Conservation (phyloP, 345 rosid genomes). For the Linum lewisii region DNA sequence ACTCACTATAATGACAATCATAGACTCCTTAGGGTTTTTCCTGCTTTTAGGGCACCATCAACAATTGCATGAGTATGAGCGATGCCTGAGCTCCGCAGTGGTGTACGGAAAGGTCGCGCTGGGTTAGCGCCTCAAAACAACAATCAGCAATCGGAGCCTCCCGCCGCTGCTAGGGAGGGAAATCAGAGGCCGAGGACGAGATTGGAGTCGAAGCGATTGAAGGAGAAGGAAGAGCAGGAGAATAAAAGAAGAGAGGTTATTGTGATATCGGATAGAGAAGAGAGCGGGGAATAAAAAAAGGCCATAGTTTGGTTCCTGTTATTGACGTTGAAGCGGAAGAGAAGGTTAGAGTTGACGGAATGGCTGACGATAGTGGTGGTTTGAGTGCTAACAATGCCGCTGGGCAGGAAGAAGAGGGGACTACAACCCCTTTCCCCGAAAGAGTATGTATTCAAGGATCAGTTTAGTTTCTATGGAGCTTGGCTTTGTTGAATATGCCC, state of each 20-base stretch:
- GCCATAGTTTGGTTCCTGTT: conserved; percentile 7
- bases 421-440: conserved; percentile 24
- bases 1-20: conserved; percentile 16
- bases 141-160: conserved; percentile 5
- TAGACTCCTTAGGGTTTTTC: background rate
- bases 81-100: conserved; percentile 26
- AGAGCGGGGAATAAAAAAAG: background rate
- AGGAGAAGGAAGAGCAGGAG: conserved; percentile 26
- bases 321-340: conserved; percentile 1
- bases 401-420: conserved; percentile 24
- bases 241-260: conserved; percentile 8
- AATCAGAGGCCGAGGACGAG: conserved; percentile 42
- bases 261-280: conserved; percentile 1
- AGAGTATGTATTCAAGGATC: conserved; percentile 10
- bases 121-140: conserved; percentile 37
- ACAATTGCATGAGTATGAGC: conserved; percentile 15
- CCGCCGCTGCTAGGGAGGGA: conserved; percentile 18
- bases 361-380: conserved; percentile 26
- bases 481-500: background rate
- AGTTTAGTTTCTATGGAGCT: background rate
- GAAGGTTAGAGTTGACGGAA: conserved; percentile 3
- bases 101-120: conserved; percentile 38
- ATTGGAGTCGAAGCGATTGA: conserved; percentile 35
- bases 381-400: conserved; percentile 23
- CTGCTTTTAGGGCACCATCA: conserved; percentile 6